phyloP scores from a whole-genome alignment of 495 filamentous ascomycete genomes.

The Podospora comata region DNA sequence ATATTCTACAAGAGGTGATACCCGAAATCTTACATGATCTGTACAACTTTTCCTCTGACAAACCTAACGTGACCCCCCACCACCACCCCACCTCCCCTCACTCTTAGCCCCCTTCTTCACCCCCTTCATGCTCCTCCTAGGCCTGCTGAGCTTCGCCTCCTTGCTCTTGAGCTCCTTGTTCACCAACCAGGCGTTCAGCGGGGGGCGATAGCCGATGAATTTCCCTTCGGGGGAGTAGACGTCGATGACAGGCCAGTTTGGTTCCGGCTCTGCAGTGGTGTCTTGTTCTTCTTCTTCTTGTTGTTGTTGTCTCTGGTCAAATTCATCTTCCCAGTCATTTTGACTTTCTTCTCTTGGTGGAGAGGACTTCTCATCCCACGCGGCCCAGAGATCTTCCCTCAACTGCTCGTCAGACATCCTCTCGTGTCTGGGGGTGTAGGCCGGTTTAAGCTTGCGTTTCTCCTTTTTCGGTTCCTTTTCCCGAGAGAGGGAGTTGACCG shows the following conservation, averaged over 20 bases:
- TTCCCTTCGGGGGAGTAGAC: constrained; percentile 80
- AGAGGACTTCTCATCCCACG: background rate
- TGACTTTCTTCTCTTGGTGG: background rate
- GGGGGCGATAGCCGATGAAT: constrained; percentile 63
- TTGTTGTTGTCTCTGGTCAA: constrained; percentile 17
- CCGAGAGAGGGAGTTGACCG: constrained; percentile 9
- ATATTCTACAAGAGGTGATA: background rate
- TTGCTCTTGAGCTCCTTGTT: constrained; percentile 37
- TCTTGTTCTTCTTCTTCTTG: constrained; percentile 38
- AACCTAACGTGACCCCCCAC: no score
- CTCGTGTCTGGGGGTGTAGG: background rate
- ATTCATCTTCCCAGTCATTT: constrained; percentile 21
- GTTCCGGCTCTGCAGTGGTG: constrained; percentile 33
- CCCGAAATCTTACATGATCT: background rate
- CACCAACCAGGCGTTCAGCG: constrained; percentile 70
- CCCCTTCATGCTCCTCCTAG: constrained; percentile 59
- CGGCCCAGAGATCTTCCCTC: background rate
- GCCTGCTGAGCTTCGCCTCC: constrained; percentile 33
- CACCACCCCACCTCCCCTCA: constrained; percentile 17
- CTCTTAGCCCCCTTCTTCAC: constrained; percentile 51
- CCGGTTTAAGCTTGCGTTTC: background rate
- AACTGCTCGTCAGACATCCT: background rate
- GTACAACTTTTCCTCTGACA: no score
- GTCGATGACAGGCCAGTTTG: constrained; percentile 67
- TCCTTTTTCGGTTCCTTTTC: background rate